A percentile compares a stretch with the other conserved stretches of the same genome.
phyloP scores from a whole-genome alignment of 495 filamentous ascomycete genomes.

The Bathelium albidoporum region DNA sequence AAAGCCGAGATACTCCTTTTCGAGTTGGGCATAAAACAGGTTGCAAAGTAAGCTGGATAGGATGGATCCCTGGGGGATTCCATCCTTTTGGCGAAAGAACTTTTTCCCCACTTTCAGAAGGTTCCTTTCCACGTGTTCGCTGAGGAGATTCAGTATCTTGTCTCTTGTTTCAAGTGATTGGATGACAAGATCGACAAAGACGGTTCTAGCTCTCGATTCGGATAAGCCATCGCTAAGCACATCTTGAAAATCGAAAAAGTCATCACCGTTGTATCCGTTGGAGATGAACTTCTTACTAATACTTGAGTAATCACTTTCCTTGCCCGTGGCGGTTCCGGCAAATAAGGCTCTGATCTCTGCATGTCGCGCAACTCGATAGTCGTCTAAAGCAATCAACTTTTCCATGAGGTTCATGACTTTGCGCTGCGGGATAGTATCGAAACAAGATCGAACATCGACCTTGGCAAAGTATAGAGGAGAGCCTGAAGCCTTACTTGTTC shows the following conservation, averaged over 20 bases:
- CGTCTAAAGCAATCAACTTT: slow-evolving; percentile 49
- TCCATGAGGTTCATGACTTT: slow-evolving; percentile 57
- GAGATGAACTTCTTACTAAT: slow-evolving; percentile 52
- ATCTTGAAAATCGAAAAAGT: slow-evolving; percentile 45
- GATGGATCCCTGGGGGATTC: slow-evolving; percentile 88
- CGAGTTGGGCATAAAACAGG: slow-evolving; percentile 85
- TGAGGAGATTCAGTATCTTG: slow-evolving; percentile 56
- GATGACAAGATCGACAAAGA: slow-evolving; percentile 59
- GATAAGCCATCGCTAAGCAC: slow-evolving; percentile 40
- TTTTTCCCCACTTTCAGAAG: slow-evolving; percentile 83
- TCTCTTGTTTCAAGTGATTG: slow-evolving; percentile 43
- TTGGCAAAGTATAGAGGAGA: slow-evolving; percentile 72
- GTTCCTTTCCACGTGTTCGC: slow-evolving; percentile 70
- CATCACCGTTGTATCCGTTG: slow-evolving; percentile 42
- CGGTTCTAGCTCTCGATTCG: slow-evolving; percentile 47
- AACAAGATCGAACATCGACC: slow-evolving; percentile 82
- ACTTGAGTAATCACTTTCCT: neutral
- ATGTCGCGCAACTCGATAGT: slow-evolving; percentile 66
- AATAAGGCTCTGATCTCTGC: slow-evolving; percentile 51
- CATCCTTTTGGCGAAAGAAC: slow-evolving; percentile 75
- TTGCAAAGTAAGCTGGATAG: slow-evolving; percentile 82
- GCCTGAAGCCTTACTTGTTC: slow-evolving; percentile 18
- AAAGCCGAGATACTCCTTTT: slow-evolving; percentile 58
- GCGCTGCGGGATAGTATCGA: slow-evolving; percentile 86
- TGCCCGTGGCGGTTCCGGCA: slow-evolving; percentile 18